Base-by-base conservation (phyloP, 257 asterid species). In the Solanum clarkiae region DNA sequence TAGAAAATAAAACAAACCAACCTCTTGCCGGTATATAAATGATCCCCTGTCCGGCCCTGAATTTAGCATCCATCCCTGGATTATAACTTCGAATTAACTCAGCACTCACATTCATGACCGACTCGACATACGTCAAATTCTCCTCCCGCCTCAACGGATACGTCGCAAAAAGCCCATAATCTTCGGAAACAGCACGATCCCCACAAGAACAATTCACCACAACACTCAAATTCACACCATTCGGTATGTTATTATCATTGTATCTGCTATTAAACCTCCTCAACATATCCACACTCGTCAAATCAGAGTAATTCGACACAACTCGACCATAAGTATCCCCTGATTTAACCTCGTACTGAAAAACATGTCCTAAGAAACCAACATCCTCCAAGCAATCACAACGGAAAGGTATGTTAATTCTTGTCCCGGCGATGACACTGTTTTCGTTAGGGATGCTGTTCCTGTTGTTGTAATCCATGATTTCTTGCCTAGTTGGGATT, bases 181-280 rank as follows among this genome's bases (percentile, higher is more conserved):
- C 93, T 84, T 60, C n/a, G 20, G 89, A 86, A 20, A 96, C 92
- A 7, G 40, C 42, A 82, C 51, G 77, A 86, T 94, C 86, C 80
- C 99, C 99, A 85, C 99, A 96, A 75, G 93, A 93, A 84, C 99
- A 96, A 79, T 93, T 94, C 86, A 96, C 99, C 16, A 90, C 17
- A 77, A 94, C 98, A 44, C 84, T 91, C 86, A 96, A 3, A 15
- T 22, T 32, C 69, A 45, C 92, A 51, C 85, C 90, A 49, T 70
- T 88, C 70, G 97, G 98, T 77, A 96, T 91, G 81, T 32, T 87
- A 70, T 12, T 79, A 1, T 87, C 89, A 55, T 92, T 88, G 40
- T 88, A 93, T 9, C 56, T 57, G 80, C 53, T 57, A 83, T 96
- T 96, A 36, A 9, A 83, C 55, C 70, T 85, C 91, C 15, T 86